Evolutionary conservation across 768 basidiomycete genomes (phyloP), one percentile per base, ranked within the genome.

Genomic region (Macrolepiota fuliginosa): DNA sequence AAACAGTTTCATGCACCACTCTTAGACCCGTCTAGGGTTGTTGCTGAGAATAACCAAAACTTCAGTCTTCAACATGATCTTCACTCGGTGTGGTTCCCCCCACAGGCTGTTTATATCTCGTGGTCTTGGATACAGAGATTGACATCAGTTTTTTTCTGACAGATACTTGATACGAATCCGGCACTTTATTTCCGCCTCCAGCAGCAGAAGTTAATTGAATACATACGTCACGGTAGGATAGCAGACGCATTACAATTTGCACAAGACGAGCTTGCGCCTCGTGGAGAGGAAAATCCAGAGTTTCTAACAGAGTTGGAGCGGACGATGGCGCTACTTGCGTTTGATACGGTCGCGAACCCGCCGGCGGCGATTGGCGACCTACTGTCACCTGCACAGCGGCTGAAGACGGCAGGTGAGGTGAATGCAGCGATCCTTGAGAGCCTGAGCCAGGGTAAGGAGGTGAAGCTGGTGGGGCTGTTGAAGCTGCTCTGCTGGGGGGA

Each of bases 161-260:
- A 99, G 97, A 97, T 99, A 69, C 82, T 99, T 70, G 97, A 99
- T 73, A 94, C 91, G 39, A 96, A 98, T 73, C 92, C 94, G 7
- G 86, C 87, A 11, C 77, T 99, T 55, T 96, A 96, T 72, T 99
- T 99, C 75, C 93, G 92, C 68, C 83, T 99, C 11, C 94, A 98
- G 67, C 95, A 98, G 64, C 94, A 97, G 73, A 93, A 90, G 68
- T 79, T 99, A 40, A 98, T 98, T 72, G 97, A 99, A 74, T 88
- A 84, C 66, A 97, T 98, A 66, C 91, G 96, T 0, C 84, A 89
- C 55, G 90, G 91, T 39, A 83, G 84, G 29, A 85, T 94, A 63
- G 74, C 79, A 5, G 89, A 92, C 45, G 97, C 96, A 0, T 77
- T 99, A 52, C 78, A 84, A 57, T 99, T 98, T 77, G 97, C 97